Conservation (phyloP, 208 protist species). For the Vickermania ingenoplastis region DNA sequence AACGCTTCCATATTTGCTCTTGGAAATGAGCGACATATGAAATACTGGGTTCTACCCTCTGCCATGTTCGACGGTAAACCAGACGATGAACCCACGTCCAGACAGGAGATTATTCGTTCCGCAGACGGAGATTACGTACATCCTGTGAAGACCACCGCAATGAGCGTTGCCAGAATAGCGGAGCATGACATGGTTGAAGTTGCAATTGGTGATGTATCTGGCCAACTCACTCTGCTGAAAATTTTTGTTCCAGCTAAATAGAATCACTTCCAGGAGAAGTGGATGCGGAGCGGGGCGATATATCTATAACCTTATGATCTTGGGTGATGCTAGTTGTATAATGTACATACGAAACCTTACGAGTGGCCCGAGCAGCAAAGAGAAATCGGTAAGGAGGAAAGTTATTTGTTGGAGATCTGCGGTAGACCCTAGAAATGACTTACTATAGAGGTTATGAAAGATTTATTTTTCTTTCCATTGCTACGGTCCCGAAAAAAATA, state of each 20-base stretch:
- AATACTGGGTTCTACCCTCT: conserved; percentile 10
- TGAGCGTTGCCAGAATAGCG: conserved; percentile 10
- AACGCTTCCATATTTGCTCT: conserved; percentile 7
- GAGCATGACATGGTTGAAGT: conserved; percentile 13
- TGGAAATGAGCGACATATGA: conserved; percentile 3
- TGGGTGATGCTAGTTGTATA: too few relatives aligned
- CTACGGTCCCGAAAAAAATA: too few relatives aligned
- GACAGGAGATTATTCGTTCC: background rate
- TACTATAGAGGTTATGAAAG: too few relatives aligned
- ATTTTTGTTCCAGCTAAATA: conserved; percentile 28
- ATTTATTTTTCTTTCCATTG: too few relatives aligned
- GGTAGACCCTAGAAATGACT: too few relatives aligned
- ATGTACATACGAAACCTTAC: too few relatives aligned
- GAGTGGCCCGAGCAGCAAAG: too few relatives aligned
- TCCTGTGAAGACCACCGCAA: conserved; percentile 4
- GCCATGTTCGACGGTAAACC: background rate
- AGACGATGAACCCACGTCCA: background rate
- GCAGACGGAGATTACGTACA: conserved; percentile 21
- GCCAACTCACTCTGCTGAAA: conserved; percentile 38
- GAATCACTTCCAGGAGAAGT: background rate
- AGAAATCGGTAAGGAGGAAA: too few relatives aligned
- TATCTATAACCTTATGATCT: too few relatives aligned
- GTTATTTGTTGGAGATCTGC: too few relatives aligned
- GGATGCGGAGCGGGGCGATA: background rate
- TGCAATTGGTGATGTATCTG: conserved; percentile 46